These are phyloP conservation scores for Syzygium oleosum DNA, from an alignment of 345 rosid species.

Conservation along the genomic window DNA sequence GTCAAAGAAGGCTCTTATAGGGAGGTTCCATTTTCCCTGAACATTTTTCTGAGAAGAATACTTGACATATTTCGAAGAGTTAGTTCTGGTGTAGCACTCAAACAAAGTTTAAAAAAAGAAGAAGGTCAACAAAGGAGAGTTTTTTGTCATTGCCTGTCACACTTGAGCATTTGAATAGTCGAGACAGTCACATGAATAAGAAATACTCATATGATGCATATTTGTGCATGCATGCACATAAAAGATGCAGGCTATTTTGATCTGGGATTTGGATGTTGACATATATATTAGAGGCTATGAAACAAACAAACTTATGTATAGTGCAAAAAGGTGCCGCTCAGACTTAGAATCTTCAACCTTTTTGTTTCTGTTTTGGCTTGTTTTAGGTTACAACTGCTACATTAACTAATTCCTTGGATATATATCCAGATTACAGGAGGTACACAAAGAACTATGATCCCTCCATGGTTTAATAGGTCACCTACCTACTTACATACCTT, in stretches of 20 bases:
- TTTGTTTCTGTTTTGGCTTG: background rate
- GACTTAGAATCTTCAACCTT: background rate
- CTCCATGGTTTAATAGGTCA: background rate
- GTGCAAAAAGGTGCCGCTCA: background rate
- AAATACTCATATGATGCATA: background rate
- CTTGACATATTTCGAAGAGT: background rate
- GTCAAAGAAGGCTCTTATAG: background rate
- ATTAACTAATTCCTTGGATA: background rate
- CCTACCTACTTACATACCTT: background rate
- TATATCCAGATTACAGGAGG: background rate
- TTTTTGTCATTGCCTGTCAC: background rate
- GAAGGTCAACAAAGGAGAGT: background rate
- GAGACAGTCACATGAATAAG: background rate
- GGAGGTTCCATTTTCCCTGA: background rate
- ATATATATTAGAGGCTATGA: background rate
- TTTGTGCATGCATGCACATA: background rate
- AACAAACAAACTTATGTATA: background rate
- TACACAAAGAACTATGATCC: background rate
- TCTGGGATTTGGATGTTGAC: background rate
- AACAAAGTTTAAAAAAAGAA: background rate
- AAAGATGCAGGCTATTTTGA: background rate
- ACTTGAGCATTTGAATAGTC: background rate
- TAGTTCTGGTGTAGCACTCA: background rate
- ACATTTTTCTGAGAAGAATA: background rate
- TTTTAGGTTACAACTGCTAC: background rate